These are phyloP conservation scores for Lepraria neglecta DNA, from an alignment of 495 filamentous ascomycete species.

Conservation along the genomic window DNA sequence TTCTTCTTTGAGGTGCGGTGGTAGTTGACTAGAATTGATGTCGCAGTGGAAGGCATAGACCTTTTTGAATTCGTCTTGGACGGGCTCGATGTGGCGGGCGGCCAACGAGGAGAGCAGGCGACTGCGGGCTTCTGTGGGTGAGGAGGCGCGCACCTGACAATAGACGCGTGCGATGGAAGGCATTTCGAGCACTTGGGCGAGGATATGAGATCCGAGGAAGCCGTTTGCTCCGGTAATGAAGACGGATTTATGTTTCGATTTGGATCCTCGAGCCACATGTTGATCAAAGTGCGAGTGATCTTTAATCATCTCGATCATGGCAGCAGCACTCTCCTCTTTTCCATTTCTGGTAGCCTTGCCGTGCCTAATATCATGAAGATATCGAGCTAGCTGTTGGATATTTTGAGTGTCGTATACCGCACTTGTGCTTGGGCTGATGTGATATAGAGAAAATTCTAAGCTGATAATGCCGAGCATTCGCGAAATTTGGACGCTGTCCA, in stretches of 20 bases:
- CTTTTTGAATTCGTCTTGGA: neutral
- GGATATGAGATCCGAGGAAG: conserved; percentile 50
- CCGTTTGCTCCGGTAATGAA: conserved; percentile 56
- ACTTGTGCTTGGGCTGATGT: conserved; percentile 41
- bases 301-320: conserved; percentile 42
- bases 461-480: conserved; percentile 47
- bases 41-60: conserved; percentile 46
- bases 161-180: conserved; percentile 41
- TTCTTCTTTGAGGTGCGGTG: conserved; percentile 21
- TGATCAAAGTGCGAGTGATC: conserved; percentile 40
- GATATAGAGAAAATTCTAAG: conserved; percentile 37
- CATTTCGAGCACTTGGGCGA: conserved; percentile 44
- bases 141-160: conserved; percentile 47
- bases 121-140: conserved; percentile 20
- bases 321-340: conserved; percentile 28
- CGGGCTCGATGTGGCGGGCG: conserved; percentile 29
- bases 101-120: conserved; percentile 36
- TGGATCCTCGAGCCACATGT: conserved; percentile 25
- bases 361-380: conserved; percentile 39
- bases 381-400: conserved; percentile 40
- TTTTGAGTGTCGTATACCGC: conserved; percentile 48
- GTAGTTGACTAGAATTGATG: conserved; percentile 33
- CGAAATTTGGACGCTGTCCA: conserved; percentile 56
- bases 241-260: conserved; percentile 5
- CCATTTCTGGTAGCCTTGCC: conserved; percentile 26